Conservation (phyloP, 306 rosid genomes). For the Cotoneaster glaucophyllus region DNA sequence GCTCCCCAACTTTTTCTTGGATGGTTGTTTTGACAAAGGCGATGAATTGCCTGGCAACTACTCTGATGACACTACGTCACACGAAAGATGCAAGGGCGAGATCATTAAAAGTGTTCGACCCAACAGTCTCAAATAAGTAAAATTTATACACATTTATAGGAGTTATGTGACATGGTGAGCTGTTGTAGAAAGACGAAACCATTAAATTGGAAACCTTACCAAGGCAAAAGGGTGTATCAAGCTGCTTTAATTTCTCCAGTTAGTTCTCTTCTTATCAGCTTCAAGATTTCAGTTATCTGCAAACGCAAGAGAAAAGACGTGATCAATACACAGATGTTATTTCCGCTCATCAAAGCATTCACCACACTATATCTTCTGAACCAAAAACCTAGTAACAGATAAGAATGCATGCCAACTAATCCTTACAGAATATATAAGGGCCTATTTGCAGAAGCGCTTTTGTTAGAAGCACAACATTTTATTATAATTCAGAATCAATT, state of each 20-base stretch:
- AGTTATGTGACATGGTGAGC: background rate
- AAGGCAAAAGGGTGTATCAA: slow-evolving; percentile 22
- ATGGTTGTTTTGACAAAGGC: slow-evolving; percentile 15
- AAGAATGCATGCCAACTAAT: background rate
- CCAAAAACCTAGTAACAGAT: background rate
- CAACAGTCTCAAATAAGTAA: background rate
- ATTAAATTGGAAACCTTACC: slow-evolving; percentile 33
- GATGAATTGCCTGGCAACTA: slow-evolving; percentile 4
- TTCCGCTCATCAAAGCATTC: background rate
- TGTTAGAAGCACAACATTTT: background rate
- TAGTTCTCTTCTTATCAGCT: slow-evolving; percentile 73
- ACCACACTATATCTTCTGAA: background rate
- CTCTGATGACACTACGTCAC: background rate
- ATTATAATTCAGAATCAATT: background rate
- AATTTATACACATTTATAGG: background rate
- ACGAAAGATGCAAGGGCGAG: slow-evolving; percentile 1
- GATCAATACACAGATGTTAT: background rate
- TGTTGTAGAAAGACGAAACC: background rate
- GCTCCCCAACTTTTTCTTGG: slow-evolving; percentile 13
- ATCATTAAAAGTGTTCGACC: background rate
- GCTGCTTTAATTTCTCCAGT: slow-evolving; percentile 33
- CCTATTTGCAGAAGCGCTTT: background rate
- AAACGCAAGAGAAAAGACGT: slow-evolving; percentile 9
- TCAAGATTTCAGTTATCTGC: slow-evolving; percentile 70
- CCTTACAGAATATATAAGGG: background rate